Percentiles rank a stretch among this genome's conserved stretches.
These are phyloP conservation scores for Scleromitrula shiraiana DNA, from an alignment of 2,329 filamentous ascomycete genomes.

Conservation along the genomic window DNA sequence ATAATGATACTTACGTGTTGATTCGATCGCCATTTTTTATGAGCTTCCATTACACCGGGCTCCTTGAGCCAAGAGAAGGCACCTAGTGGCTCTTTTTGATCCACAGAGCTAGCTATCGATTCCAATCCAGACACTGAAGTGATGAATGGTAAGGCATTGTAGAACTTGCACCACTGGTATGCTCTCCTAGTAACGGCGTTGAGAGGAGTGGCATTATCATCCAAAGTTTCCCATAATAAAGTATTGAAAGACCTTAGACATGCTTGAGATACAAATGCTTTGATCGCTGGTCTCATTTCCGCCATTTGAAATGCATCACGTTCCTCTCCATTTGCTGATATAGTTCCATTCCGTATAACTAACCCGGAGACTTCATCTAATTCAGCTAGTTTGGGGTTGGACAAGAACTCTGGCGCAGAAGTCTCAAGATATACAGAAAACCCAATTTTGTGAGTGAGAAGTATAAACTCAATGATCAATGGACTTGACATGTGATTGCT, in stretches of 20 bases:
- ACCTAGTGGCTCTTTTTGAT: constrained; percentile 18
- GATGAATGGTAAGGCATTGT: constrained; percentile 17
- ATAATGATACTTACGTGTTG: constrained; percentile 14
- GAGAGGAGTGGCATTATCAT: constrained; percentile 19
- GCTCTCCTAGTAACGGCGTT: constrained; percentile 25
- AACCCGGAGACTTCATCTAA: constrained; percentile 29
- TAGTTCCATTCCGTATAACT: constrained; percentile 36
- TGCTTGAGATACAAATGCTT: constrained; percentile 21
- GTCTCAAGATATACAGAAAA: constrained; percentile 22
- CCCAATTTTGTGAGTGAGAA: constrained; percentile 19
- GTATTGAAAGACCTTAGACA: constrained; percentile 21
- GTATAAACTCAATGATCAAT: constrained; percentile 19
- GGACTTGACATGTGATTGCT: constrained; percentile 8
- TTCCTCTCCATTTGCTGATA: constrained; percentile 33
- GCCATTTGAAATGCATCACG: constrained; percentile 36
- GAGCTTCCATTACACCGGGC: constrained; percentile 24
- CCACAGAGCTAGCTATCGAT: not conserved
- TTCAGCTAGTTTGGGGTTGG: constrained; percentile 11
- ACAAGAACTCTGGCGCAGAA: constrained; percentile 17
- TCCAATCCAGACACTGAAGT: constrained; percentile 13
- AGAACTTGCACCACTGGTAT: constrained; percentile 21
- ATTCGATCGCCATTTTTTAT: constrained; percentile 22
- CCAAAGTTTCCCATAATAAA: constrained; percentile 25
- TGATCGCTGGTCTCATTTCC: constrained; percentile 18
- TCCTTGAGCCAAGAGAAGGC: constrained; percentile 26